Evolutionary conservation across 768 basidiomycete genomes (phyloP), one percentile per base, ranked within the genome.

Genomic region (Tricholoma hemisulphureum): DNA sequence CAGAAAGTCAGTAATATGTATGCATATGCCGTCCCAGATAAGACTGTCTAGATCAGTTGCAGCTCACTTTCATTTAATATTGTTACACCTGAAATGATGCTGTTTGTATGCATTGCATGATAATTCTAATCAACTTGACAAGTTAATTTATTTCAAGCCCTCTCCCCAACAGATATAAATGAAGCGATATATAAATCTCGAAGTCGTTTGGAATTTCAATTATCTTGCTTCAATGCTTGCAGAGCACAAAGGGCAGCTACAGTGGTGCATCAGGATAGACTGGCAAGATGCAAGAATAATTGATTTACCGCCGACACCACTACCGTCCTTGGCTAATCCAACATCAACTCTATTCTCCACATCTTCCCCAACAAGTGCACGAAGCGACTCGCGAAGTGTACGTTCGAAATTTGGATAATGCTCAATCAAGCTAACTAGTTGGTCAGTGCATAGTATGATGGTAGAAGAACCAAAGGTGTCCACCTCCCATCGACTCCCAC

Each of bases 401-500:
- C 80, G 75, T 65, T 93, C 84, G 70, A 94, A 99, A 65, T 83
- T 79, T 1, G 97, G 97, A 71, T 98, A 95, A 68, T 93, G 89
- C 69, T 98, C 91, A 62, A 93, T 86, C 69, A 99, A 76, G 71
- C 94, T 95, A 61, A 43, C 34, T 31, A n/a, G 5, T 29, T 7
- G 26, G 18, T n/a, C 26, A 51, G 57, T 18, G 37, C 37, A 13
- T 6, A 45, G 53, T 16, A n/a, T 3, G 3, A n/a, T 28, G 20
- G 20, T 57, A 49, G 34, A 26, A 37, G n/a, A 43, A 32, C 34
- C 10, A 23, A 51, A 24, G 11, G 51, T 13, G 23, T 29, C 58
- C 16, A 91, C 93, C 89, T 93, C 68, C 97, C 97, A 67, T 99
- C 97, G 9, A 98, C 86, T 48, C 97, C 97, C 24, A 99, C 85